Evolutionary conservation across 371 early-diverging fungal genomes (phyloP).

Genomic region (Mucor indicus): DNA sequence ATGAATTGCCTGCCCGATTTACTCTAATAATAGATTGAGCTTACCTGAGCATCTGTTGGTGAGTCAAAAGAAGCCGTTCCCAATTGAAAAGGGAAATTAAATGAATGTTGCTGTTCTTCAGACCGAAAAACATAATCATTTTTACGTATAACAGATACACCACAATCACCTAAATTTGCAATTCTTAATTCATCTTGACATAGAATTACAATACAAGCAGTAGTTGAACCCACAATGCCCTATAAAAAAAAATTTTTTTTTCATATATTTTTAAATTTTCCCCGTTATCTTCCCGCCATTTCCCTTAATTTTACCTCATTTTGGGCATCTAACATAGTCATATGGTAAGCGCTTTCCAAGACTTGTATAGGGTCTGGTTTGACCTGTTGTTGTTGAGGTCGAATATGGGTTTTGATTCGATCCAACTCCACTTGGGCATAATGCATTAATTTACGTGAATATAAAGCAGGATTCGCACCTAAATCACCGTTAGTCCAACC

Average conservation of each 20-base stretch:
- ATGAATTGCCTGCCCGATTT: too few relatives aligned
- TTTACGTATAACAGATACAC: constrained; percentile 78
- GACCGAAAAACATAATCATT: constrained; percentile 84
- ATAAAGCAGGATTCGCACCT: constrained; percentile 86
- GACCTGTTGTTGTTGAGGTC: constrained; percentile 16
- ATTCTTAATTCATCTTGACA: constrained; percentile 86
- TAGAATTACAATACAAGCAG: constrained; percentile 82
- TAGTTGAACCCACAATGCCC: constrained; percentile 82
- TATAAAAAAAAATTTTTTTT: too few relatives aligned
- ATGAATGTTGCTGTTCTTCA: constrained; percentile 83
- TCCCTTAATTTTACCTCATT: constrained; percentile 71
- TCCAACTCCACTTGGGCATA: constrained; percentile 77
- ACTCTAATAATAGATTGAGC: background rate
- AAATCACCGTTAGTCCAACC: constrained; percentile 1
- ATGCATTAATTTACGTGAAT: constrained; percentile 89
- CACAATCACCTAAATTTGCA: constrained; percentile 92
- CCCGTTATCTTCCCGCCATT: too few relatives aligned
- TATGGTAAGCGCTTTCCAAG: constrained; percentile 70
- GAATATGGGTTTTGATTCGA: constrained; percentile 38
- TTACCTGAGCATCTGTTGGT: constrained; percentile 67
- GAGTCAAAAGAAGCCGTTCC: constrained; percentile 62
- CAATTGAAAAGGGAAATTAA: constrained; percentile 77
- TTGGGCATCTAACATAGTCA: constrained; percentile 59
- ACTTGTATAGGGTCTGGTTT: constrained; percentile 60
- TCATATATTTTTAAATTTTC: too few relatives aligned